Evolutionary conservation across 176 grass and related monocot species (phyloP).

Genomic region (Panicum miliaceum): DNA sequence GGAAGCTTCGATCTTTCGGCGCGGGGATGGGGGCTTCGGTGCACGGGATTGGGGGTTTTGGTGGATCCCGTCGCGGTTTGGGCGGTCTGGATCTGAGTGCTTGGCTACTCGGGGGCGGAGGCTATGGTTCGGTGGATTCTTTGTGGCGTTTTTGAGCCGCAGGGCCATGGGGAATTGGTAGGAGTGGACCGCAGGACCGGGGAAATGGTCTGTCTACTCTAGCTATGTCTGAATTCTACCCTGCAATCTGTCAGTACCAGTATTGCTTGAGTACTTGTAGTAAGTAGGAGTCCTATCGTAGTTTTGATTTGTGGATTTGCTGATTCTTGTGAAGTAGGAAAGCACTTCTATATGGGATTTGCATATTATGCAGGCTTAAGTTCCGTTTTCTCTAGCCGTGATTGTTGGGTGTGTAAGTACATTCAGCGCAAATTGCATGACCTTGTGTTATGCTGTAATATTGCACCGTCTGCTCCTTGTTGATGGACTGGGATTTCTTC

Average conservation of each 20-base stretch:
- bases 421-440: neutral
- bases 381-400: neutral
- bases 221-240: neutral
- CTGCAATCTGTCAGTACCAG: neutral
- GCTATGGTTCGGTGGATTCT: neutral
- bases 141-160: neutral
- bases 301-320: neutral
- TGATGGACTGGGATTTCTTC: neutral
- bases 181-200: neutral
- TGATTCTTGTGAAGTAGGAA: neutral
- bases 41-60: neutral
- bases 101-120: neutral
- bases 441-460: neutral
- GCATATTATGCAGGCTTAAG: neutral
- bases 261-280: neutral
- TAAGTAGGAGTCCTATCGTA: neutral
- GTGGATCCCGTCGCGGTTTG: neutral
- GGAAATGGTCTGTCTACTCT: neutral
- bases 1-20: neutral
- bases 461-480: neutral
- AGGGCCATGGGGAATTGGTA: neutral
- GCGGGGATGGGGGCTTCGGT: neutral
- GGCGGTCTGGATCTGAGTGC: slow-evolving; percentile 41
- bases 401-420: neutral
- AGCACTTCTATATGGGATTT: neutral